phyloP scores from a whole-genome alignment of 225 moss, liverwort and hornwort genomes.

The Pseudoscleropodium purum region DNA sequence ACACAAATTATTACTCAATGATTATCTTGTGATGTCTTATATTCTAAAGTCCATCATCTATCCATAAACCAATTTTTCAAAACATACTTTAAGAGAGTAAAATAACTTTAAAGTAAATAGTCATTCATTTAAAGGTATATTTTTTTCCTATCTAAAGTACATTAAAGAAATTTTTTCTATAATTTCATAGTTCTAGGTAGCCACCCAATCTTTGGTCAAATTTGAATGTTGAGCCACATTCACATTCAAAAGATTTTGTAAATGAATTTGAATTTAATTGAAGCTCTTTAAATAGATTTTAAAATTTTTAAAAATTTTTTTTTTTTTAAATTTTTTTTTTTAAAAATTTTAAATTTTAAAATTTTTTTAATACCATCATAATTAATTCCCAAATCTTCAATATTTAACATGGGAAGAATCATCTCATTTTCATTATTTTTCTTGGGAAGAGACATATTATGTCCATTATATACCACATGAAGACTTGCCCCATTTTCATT shows the following conservation, averaged over 20 bases:
- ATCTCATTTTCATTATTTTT: too few species aligned
- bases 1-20: background rate
- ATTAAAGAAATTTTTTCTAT: background rate
- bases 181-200: too few species aligned
- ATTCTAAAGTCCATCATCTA: background rate
- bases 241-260: too few species aligned
- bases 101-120: background rate
- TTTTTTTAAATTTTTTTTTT: too few species aligned
- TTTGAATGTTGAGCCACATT: too few species aligned
- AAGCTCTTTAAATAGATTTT: too few species aligned
- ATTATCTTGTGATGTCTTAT: too few species aligned
- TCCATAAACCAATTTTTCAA: background rate
- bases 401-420: background rate
- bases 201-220: too few species aligned
- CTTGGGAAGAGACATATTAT: rapidly evolving
- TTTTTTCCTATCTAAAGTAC: background rate
- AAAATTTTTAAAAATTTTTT: too few species aligned
- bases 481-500: background rate
- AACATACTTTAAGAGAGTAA: background rate
- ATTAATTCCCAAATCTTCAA: background rate
- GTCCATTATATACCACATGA: rapidly evolving
- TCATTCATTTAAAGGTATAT: background rate
- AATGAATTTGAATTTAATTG: background rate
- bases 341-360: too few species aligned
- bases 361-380: background rate